Conservation (phyloP, 352 stramenopile species). For the Pythium diclinum region DNA sequence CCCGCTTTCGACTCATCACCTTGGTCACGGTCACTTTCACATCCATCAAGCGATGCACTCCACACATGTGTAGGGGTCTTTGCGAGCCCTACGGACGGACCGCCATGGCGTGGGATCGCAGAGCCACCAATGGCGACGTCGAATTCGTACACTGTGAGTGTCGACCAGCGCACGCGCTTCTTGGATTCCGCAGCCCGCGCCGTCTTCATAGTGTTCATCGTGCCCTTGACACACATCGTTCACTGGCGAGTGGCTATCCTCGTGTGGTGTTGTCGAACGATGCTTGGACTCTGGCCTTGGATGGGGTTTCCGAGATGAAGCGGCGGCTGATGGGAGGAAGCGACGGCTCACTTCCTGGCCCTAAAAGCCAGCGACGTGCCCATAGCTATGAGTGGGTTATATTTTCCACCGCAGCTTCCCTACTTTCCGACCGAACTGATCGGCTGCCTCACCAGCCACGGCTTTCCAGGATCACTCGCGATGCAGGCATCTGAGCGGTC, state of each 20-base stretch:
- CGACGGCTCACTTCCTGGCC: conserved; percentile 11
- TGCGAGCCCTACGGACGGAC: conserved; percentile 27
- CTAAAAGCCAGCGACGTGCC: background rate
- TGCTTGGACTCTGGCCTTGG: background rate
- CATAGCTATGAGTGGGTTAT: conserved; percentile 24
- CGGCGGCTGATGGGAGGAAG: conserved; percentile 3
- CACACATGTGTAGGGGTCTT: conserved; percentile 25
- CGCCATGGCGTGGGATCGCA: conserved; percentile 26
- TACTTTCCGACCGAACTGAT: conserved; percentile 22
- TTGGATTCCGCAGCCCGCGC: background rate
- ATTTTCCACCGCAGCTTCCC: conserved; percentile 32
- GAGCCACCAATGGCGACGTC: conserved; percentile 26
- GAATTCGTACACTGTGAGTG: conserved; percentile 35
- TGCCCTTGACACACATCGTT: conserved; percentile 7
- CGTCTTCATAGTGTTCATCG: background rate
- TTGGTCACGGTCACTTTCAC: background rate
- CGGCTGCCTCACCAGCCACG: conserved; percentile 5
- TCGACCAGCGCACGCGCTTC: conserved; percentile 31
- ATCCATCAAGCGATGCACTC: conserved; percentile 16
- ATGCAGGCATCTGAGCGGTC: conserved; percentile 19
- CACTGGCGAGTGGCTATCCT: background rate
- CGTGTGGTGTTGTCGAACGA: background rate
- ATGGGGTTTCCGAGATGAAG: conserved; percentile 20
- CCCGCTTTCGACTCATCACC: background rate
- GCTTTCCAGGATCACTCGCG: conserved; percentile 11